Conservation (phyloP, 108 stramenopile genomes). For the Nannochloropsis gaditana region DNA sequence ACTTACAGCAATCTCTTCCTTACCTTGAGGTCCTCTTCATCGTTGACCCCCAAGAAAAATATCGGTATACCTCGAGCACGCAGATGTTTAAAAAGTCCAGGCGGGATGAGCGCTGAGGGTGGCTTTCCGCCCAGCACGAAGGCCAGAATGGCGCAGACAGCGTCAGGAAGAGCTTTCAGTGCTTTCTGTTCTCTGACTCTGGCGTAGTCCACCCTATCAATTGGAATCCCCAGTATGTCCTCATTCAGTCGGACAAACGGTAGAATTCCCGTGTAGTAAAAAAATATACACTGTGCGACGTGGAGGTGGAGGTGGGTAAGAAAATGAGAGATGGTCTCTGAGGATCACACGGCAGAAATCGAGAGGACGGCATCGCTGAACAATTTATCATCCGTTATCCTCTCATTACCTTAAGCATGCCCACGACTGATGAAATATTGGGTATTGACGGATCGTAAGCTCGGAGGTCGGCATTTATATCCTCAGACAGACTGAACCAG, state of each 20-base stretch:
- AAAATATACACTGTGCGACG: background rate
- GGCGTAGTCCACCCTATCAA: slow-evolving; percentile 24
- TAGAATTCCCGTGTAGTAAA: slow-evolving; percentile 35
- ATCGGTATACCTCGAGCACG: slow-evolving; percentile 31
- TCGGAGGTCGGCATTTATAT: slow-evolving; percentile 41
- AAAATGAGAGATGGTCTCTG: background rate
- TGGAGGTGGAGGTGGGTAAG: background rate
- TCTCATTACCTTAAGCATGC: slow-evolving; percentile 16
- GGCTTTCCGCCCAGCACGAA: slow-evolving; percentile 24
- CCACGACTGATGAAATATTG: slow-evolving; percentile 24
- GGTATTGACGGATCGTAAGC: slow-evolving; percentile 22
- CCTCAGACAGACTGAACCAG: slow-evolving; percentile 41
- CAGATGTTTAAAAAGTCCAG: slow-evolving; percentile 34
- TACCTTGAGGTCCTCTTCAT: slow-evolving; percentile 4
- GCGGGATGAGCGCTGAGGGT: slow-evolving; percentile 23
- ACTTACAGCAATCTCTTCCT: background rate
- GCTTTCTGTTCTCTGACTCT: slow-evolving; percentile 2
- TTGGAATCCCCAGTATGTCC: slow-evolving; percentile 31
- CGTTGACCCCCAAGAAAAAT: slow-evolving; percentile 37
- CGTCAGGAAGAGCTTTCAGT: slow-evolving; percentile 24
- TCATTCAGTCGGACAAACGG: slow-evolving; percentile 35
- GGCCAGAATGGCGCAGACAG: slow-evolving; percentile 5
- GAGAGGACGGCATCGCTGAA: too few species aligned
- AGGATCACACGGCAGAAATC: too few species aligned
- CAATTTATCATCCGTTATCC: too few species aligned